phyloP scores from a whole-genome alignment of 805 yeast genomes.

The Lipomyces yamanashiensis region DNA sequence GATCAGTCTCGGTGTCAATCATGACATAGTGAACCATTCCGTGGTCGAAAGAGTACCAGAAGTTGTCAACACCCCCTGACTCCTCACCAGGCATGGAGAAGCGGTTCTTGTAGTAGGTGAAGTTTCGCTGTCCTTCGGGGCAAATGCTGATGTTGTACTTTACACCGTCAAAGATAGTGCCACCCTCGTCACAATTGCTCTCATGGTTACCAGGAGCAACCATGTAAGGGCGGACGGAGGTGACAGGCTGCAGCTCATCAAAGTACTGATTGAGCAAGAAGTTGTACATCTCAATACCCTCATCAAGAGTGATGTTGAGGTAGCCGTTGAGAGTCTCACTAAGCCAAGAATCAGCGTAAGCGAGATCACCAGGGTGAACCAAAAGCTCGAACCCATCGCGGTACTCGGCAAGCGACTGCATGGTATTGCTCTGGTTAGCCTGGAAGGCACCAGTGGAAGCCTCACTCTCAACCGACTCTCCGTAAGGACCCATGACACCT shows the following conservation, averaged over 20 bases:
- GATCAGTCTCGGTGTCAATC: conserved; percentile 44
- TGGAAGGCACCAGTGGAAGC: conserved; percentile 18
- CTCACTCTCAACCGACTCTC: conserved; percentile 24
- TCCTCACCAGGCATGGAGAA: conserved; percentile 43
- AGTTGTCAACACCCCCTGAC: conserved; percentile 41
- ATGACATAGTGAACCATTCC: conserved; percentile 44
- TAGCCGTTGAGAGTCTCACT: conserved; percentile 31
- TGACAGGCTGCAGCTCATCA: conserved; percentile 35
- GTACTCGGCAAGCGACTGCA: conserved; percentile 34
- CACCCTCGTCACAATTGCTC: conserved; percentile 36
- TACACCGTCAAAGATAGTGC: conserved; percentile 11
- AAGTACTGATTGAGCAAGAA: conserved; percentile 32
- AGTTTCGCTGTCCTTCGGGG: conserved; percentile 40
- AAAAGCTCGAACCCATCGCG: conserved; percentile 29
- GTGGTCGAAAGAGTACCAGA: conserved; percentile 46
- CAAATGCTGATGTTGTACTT: conserved; percentile 25
- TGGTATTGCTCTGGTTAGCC: conserved; percentile 27
- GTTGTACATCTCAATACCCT: conserved; percentile 22
- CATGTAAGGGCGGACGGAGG: conserved; percentile 35
- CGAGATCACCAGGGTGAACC: conserved; percentile 42
- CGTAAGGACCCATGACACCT: conserved; percentile 31
- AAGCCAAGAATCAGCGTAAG: conserved; percentile 45
- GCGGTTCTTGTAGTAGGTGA: conserved; percentile 41
- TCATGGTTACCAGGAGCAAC: conserved; percentile 39
- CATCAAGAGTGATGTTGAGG: conserved; percentile 25